A percentile compares a stretch with the other conserved stretches of the same genome.
Conservation (phyloP, 78 protist genomes). For the Polysphondylium violaceum region DNA sequence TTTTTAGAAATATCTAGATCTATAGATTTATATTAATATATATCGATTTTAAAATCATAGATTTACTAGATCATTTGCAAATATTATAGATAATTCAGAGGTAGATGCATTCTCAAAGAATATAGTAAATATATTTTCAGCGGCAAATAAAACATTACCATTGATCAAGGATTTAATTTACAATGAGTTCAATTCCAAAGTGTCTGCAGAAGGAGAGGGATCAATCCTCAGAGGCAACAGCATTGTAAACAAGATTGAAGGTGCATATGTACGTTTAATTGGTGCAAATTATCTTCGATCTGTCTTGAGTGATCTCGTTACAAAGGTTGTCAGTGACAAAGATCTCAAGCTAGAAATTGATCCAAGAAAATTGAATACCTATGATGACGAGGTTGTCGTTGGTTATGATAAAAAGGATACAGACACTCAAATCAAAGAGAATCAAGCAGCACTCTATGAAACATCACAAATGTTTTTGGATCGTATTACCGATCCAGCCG, state of each 20-base stretch:
- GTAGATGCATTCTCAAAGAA: constrained; percentile 72
- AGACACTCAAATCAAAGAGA: constrained; percentile 13
- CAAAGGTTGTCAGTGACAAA: constrained; percentile 45
- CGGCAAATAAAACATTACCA: constrained; percentile 72
- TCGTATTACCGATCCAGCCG: constrained; percentile 75
- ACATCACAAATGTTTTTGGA: constrained; percentile 61
- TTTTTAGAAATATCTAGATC: background rate
- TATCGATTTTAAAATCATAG: constrained; percentile 2
- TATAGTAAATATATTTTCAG: constrained; percentile 58
- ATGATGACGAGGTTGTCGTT: constrained; percentile 25
- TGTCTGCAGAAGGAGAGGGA: constrained; percentile 54
- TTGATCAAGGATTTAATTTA: constrained; percentile 64
- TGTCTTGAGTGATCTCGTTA: constrained; percentile 73
- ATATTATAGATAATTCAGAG: constrained; percentile 73
- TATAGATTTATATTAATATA: background rate
- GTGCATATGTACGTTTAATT: constrained; percentile 75
- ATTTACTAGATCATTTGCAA: constrained; percentile 63
- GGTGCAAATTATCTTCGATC: constrained; percentile 68
- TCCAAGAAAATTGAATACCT: constrained; percentile 42
- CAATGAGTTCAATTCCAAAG: constrained; percentile 52
- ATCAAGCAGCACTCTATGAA: constrained; percentile 12
- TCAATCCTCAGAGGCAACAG: constrained; percentile 75
- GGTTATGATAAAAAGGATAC: background rate
- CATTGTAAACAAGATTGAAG: constrained; percentile 79
- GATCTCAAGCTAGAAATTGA: constrained; percentile 70